phyloP scores from a whole-genome alignment of 805 yeast species.

The Yamadazyma nakazawae region DNA sequence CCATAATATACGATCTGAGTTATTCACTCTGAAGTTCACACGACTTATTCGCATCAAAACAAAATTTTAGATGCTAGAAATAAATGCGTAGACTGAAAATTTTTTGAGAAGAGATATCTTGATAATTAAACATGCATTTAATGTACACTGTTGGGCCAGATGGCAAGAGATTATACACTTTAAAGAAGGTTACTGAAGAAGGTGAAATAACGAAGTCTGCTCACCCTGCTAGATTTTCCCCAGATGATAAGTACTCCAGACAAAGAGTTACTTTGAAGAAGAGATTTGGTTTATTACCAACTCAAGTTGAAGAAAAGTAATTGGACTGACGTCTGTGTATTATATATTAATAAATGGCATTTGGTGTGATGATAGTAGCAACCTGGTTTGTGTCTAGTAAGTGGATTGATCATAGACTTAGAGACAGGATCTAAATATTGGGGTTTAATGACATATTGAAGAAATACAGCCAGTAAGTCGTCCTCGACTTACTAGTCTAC shows the following conservation, averaged over 20 bases:
- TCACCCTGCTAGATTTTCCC: conserved; percentile 99
- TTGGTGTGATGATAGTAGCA: background rate
- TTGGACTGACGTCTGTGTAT: background rate
- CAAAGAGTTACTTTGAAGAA: conserved; percentile 98
- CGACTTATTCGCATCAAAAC: conserved; percentile 8
- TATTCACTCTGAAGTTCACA: background rate
- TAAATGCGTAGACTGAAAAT: conserved; percentile 1
- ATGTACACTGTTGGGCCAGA: conserved; percentile 95
- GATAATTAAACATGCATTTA: conserved; percentile 70
- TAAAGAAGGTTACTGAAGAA: conserved; percentile 70
- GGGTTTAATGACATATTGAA: no score
- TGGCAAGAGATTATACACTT: conserved; percentile 94
- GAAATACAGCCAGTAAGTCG: no score
- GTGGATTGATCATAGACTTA: no score
- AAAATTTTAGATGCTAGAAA: background rate
- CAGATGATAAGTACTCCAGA: conserved; percentile 98
- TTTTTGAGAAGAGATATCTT: conserved; percentile 10
- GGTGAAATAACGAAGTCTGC: conserved; percentile 99
- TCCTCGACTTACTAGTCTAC: no score
- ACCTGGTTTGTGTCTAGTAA: background rate
- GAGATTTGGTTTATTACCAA: conserved; percentile 85
- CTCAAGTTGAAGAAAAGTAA: conserved; percentile 48
- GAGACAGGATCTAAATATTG: no score
- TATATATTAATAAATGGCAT: conserved; percentile 5
- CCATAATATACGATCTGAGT: conserved; percentile 10